A percentile compares a stretch with the other conserved stretches of the same genome.
phyloP scores from a whole-genome alignment of 352 stramenopile species.

The Phytophthora crassamura region DNA sequence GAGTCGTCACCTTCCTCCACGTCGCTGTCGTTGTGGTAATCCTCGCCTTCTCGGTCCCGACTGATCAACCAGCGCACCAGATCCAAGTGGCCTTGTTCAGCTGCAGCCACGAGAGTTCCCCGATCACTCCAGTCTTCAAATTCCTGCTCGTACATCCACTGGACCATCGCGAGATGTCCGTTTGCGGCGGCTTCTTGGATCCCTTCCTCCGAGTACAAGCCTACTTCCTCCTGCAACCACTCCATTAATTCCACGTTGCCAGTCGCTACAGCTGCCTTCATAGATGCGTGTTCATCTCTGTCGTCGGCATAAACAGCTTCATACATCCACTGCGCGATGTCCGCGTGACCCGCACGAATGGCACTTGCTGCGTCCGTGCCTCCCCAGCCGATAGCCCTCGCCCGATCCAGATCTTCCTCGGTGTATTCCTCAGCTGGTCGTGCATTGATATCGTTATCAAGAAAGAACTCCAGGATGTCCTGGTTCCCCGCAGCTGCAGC shows the following conservation, averaged over 20 bases:
- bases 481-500: slow-evolving; percentile 4
- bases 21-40: slow-evolving; percentile 1
- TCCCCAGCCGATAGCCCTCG: background rate
- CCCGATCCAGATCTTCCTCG: background rate
- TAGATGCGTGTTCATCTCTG: background rate
- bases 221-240: slow-evolving; percentile 8
- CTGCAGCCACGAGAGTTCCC: slow-evolving; percentile 4
- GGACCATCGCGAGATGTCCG: slow-evolving; percentile 15
- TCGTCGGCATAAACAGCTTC: background rate
- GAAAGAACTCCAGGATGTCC: slow-evolving; percentile 16
- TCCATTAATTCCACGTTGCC: slow-evolving; percentile 33
- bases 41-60: slow-evolving; percentile 1
- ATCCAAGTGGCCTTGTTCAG: slow-evolving; percentile 6
- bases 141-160: slow-evolving; percentile 13
- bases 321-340: slow-evolving; percentile 15
- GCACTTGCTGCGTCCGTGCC: slow-evolving; percentile 5
- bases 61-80: slow-evolving; percentile 15
- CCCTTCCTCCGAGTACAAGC: background rate
- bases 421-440: background rate
- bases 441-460: slow-evolving; percentile 2
- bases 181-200: slow-evolving; percentile 18
- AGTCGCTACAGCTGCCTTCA: background rate
- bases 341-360: background rate
- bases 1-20: background rate
- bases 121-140: slow-evolving; percentile 4